Base-by-base conservation (phyloP, 1,284 basidiomycete species). In the Boletus semigastroideus region DNA sequence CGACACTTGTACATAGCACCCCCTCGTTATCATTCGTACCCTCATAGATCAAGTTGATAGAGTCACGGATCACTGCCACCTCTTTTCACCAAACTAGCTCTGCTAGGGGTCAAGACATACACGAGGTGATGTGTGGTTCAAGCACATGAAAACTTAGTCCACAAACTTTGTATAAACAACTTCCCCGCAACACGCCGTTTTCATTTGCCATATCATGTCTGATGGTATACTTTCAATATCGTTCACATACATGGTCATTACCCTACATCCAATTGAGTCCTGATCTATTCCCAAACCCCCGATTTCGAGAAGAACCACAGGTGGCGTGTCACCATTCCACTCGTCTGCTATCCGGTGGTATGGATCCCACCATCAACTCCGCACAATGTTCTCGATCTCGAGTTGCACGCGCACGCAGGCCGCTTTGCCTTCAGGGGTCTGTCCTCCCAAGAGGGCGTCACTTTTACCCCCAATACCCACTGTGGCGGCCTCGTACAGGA, bases 401-500 rank as follows among this genome's bases (percentile, higher is more conserved):
- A 86, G 69, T 62, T 81, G 77, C 31, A 86, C 77, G 17, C 86
- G 72, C 4, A 79, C 74, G 1, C 84, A 77, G 19, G 82, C 80
- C 16, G 84, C 82, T 42, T 72, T 78, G 19, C 83, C 83, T 56
- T 83, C 84, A 6, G 80, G 71, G 2, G 73, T 74, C 38, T 68
- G 59, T 0, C 83, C 84, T 14, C 86, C 86, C 30, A 88, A 74
- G 27, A 74, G 13, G 44, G 44, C 48, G 51, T 50, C 53, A 36
- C 53, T 47, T 36, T 59, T 55, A 10, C 51, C 72, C 69, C 73
- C 73, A 40, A 83, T 67, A 4, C 84, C 83, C 5, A 65, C 65
- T 0, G 79, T 85, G 38, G 82, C 77, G 10, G 83, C 83, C 46
- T 83, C 77, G 58, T 87, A 83, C 12, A 94, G 70, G 3, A 87